Conservation (phyloP, 2,329 filamentous ascomycete genomes). For the Phyllosticta citribraziliensis region DNA sequence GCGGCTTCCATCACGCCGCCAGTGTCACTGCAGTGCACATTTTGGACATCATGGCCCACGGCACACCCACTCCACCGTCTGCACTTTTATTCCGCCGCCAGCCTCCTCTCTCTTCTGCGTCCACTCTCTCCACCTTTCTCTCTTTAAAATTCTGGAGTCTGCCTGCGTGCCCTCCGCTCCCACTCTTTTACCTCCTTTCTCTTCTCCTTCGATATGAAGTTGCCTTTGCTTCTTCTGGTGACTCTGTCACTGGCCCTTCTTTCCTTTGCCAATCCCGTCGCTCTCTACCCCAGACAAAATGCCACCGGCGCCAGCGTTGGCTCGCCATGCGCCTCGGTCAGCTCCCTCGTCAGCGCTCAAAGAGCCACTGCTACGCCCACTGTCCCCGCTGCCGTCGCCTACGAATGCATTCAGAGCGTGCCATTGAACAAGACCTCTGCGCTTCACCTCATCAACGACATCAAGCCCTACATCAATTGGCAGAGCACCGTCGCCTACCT, state of each 20-base stretch:
- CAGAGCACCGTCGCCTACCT: slow-evolving; percentile 36
- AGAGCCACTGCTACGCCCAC: slow-evolving; percentile 20
- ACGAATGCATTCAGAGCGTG: slow-evolving; percentile 36
- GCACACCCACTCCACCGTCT: background rate
- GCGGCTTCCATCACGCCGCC: background rate
- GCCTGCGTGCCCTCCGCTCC: background rate
- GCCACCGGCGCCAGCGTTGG: background rate
- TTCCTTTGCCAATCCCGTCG: slow-evolving; percentile 3
- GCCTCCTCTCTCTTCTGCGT: slow-evolving; percentile 1
- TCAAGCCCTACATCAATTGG: slow-evolving; percentile 38
- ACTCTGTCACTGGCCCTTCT: slow-evolving; percentile 1
- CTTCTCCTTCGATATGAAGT: slow-evolving; percentile 2
- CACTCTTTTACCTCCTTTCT: background rate
- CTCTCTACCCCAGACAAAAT: slow-evolving; percentile 1
- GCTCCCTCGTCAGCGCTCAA: slow-evolving; percentile 1
- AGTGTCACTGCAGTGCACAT: background rate
- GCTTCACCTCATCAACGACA: slow-evolving; percentile 30
- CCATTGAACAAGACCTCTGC: slow-evolving; percentile 35
- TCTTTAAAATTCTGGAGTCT: background rate
- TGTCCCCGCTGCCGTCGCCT: slow-evolving; percentile 35
- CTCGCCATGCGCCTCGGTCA: slow-evolving; percentile 6
- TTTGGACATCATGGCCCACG: background rate
- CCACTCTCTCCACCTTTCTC: background rate
- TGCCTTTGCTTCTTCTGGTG: slow-evolving; percentile 1
- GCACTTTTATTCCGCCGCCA: background rate